These are phyloP conservation scores for Cutaneotrichosporon curvatum DNA, from an alignment of 1,284 basidiomycete genomes.

Conservation along the genomic window DNA sequence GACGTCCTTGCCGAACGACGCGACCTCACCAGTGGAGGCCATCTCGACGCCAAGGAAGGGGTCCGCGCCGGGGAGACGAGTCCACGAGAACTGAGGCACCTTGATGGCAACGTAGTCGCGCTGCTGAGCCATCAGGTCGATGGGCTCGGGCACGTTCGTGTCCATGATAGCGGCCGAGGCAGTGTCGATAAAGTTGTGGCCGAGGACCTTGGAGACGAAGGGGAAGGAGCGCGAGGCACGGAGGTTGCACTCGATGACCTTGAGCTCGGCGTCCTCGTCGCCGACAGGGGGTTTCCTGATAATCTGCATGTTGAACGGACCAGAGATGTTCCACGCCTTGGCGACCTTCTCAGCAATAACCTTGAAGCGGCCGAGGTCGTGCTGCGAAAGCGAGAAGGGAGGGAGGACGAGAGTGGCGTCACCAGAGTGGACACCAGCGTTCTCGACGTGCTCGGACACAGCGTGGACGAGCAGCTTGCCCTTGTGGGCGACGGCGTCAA, in stretches of 20 bases:
- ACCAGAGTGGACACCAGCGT: constrained; percentile 97
- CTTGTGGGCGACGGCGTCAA: constrained; percentile 93
- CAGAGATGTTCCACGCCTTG: constrained; percentile 88
- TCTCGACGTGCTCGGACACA: constrained; percentile 97
- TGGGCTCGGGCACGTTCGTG: constrained; percentile 73
- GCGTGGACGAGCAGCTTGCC: constrained; percentile 93
- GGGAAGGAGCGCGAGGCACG: constrained; percentile 98
- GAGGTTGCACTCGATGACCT: constrained; percentile 98
- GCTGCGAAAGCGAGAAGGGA: constrained; percentile 72
- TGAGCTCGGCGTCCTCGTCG: constrained; percentile 60
- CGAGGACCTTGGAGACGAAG: constrained; percentile 97
- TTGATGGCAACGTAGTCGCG: constrained; percentile 95
- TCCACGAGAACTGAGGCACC: constrained; percentile 98
- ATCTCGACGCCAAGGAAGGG: constrained; percentile 98
- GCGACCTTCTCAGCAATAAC: constrained; percentile 92
- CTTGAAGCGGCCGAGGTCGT: constrained; percentile 78
- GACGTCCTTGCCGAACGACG: constrained; percentile 89
- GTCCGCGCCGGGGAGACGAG: constrained; percentile 75
- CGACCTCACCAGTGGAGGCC: constrained; percentile 97
- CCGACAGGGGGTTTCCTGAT: constrained; percentile 71
- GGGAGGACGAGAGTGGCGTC: constrained; percentile 97
- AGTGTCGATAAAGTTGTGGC: constrained; percentile 92
- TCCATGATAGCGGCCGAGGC: constrained; percentile 89
- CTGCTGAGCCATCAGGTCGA: constrained; percentile 88
- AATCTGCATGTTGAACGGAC: constrained; percentile 99